Base-by-base conservation (phyloP, 805 yeast species). In the Wickerhamiella bombiphila region DNA sequence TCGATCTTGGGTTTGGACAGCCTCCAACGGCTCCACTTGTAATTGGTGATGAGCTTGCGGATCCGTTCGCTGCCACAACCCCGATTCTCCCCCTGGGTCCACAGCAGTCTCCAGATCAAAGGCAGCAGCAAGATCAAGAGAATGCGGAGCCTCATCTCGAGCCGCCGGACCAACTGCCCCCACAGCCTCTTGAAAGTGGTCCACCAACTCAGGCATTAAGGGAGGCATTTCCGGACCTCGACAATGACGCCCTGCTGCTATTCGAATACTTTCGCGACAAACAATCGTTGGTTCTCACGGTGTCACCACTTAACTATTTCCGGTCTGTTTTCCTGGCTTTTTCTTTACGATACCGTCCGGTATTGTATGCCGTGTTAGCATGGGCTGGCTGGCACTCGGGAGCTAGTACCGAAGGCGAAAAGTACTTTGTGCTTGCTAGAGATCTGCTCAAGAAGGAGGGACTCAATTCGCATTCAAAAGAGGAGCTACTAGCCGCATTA, bases 401-500 rank as follows among this genome's bases (percentile, higher is more conserved):
- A n/a, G 54, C 54, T 33, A 54, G 55, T 25, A 57, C 50, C 11
- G 47, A 40, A 7, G 60, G 55, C 4, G 46, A 42, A 25, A 29
- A 34, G 2, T 53, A 48, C 35, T 42, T 54, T 3, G 44, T 44
- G 13, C 35, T 42, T 29, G 57, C 57, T 4, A 44, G 49, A 17
- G 39, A 37, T 19, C 34, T 42, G 14, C 47, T 48, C 5, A 38
- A 36, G 21, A 36, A 35, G 24, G 38, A 43, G 16, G 41, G 48
- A 19, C 20, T 39, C 32, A 14, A 40, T 36, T 37, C 42, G 41
- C 14, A 29, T 35, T 36, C 47, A 18, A 50, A 46, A 22, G 41
- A 42, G 55, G 36, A 59, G 48, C 66, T 76, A 42, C 53, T 80
- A 32, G 86, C 93, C 1, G 70, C 76, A 14, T 61, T 77, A 37